phyloP scores from a whole-genome alignment of 345 rosid genomes.

The Hibiscus trionum region DNA sequence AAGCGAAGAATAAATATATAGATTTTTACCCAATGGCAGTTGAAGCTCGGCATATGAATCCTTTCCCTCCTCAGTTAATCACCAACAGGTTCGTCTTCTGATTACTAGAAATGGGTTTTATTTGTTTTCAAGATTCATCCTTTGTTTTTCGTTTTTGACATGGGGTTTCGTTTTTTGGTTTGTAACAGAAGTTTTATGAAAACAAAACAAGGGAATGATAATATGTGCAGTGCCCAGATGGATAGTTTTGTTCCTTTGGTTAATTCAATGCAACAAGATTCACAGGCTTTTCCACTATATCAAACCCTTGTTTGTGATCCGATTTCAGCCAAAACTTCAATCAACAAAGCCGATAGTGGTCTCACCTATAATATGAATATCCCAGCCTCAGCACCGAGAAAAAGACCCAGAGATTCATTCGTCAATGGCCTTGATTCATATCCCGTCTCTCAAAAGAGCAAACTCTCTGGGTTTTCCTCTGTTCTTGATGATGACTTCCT shows the following conservation, averaged over 20 bases:
- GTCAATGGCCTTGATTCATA: conserved; percentile 23
- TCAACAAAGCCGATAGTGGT: conserved; percentile 42
- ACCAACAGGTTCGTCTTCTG: conserved; percentile 27
- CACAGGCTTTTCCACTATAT: conserved; percentile 17
- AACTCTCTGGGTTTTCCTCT: conserved; percentile 23
- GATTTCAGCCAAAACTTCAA: conserved; percentile 21
- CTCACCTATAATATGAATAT: conserved; percentile 40
- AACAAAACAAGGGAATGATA: conserved; percentile 24
- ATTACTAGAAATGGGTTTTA: background rate
- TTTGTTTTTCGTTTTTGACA: background rate
- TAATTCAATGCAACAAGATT: conserved; percentile 24
- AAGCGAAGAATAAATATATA: conserved; percentile 12
- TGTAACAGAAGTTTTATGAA: conserved; percentile 39
- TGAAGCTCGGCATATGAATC: conserved; percentile 44
- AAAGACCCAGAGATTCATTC: conserved; percentile 41
- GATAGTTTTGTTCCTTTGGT: conserved; percentile 22
- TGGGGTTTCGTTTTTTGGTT: background rate
- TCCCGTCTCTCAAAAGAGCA: conserved; percentile 29
- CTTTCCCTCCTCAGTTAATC: conserved; percentile 36
- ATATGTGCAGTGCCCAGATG: conserved; percentile 32
- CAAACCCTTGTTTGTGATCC: conserved; percentile 37
- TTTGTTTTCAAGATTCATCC: background rate
- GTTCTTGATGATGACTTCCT: conserved; percentile 29
- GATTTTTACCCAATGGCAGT: conserved; percentile 39
- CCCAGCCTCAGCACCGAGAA: conserved; percentile 23